Base-by-base conservation (phyloP, 1,284 basidiomycete genomes). In the Rhodotorula sp. region DNA sequence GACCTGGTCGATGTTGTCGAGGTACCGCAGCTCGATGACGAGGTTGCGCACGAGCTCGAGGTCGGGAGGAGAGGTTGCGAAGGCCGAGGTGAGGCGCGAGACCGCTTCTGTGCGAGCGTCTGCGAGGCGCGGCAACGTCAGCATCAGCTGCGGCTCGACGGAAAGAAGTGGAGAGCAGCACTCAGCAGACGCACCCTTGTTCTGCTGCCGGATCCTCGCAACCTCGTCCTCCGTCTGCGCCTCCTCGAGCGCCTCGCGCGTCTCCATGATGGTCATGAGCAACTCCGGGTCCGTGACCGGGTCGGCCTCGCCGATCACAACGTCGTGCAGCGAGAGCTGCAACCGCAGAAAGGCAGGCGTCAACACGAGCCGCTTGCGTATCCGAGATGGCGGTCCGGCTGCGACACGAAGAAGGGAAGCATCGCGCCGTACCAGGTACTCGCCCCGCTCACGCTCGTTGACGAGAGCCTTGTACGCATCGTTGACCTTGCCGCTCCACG, bases 231-330 rank as follows among this genome's bases (percentile, higher is more conserved):
- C 83, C 2, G 81, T 81, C 19, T 80, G 72, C 1, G 91, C 88
- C 49, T 87, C 86, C 71, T 93, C 92, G 42, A 97, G 85, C 55
- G 85, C 85, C 81, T 96, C 93, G 58, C 91, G 83, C n/a, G 85
- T 86, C 76, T 92, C 89, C 86, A 97, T 89, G 57, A 96, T 87
- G 77, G 91, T 87, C 80, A 86, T 85, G 70, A 97, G 85, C 61
- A 97, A 86, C 60, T 84, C 86, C 48, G 87, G 82, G 79, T 96
- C 91, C 12, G 90, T 87, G 44, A 91, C 80, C 64, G 88, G 86
- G 76, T 97, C 93, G n/a, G 83, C 84, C 81, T 96, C 93, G 5
- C 84, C 84, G 45, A 89, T 84, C 14, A 85, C 84, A 49, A 87
- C 74, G 12, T 88, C 88, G 74, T 91, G 86, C 64, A 84, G 84